Evolutionary conservation across 192 early-diverging fungal genomes (phyloP).

Genomic region (Podila verticillata): DNA sequence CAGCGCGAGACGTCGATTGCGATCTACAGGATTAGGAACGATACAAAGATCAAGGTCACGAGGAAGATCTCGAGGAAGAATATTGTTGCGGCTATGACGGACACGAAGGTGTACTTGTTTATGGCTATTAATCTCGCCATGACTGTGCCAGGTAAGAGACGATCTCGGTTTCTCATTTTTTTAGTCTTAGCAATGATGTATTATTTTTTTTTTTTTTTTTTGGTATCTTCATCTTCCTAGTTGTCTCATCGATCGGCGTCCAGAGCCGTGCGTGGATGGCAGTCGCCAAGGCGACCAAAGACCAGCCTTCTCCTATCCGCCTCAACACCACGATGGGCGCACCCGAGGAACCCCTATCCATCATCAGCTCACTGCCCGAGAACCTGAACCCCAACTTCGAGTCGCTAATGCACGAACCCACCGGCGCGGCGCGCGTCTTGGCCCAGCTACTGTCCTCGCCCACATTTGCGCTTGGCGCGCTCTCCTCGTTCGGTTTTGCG

Average conservation of each 20-base stretch:
- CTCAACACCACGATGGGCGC: background rate
- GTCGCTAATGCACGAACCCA: constrained; percentile 16
- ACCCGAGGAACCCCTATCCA: constrained; percentile 4
- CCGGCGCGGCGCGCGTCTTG: constrained; percentile 13
- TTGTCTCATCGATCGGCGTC: constrained; percentile 21
- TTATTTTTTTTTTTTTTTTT: background rate
- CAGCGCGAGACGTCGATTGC: constrained; percentile 38
- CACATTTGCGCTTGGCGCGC: constrained; percentile 12
- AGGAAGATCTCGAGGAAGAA: constrained; percentile 13
- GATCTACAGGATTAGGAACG: constrained; percentile 38
- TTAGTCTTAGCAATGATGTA: background rate
- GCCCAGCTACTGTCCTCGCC: constrained; percentile 28
- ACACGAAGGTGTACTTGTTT: constrained; percentile 34
- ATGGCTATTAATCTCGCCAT: constrained; percentile 31
- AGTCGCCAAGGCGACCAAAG: constrained; percentile 14
- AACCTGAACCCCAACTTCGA: constrained; percentile 5
- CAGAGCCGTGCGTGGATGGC: constrained; percentile 30
- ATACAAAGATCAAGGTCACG: constrained; percentile 44
- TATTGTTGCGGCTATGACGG: constrained; percentile 27
- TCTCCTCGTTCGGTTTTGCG: constrained; percentile 15
- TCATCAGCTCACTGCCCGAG: background rate
- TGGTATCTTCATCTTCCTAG: background rate
- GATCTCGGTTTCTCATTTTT: background rate
- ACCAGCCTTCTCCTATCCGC: background rate
- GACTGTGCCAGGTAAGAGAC: constrained; percentile 5